Base-by-base conservation (phyloP, 2,329 filamentous ascomycete genomes). In the Trichoderma oligosporum region DNA sequence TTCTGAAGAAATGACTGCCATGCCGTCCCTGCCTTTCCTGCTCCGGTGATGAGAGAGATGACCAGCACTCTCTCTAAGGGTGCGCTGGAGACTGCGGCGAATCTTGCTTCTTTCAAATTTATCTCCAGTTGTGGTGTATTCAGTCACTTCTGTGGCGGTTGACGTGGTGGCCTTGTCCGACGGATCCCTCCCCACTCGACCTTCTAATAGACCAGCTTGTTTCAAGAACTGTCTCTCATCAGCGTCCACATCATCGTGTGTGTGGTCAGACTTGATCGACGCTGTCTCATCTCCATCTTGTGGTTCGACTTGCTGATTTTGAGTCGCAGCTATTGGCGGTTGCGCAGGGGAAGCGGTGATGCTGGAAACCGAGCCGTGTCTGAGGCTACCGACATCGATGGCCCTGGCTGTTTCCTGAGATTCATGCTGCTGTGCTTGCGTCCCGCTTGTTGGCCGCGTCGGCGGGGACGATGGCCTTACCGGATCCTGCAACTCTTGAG, bases 11-110 rank as follows among this genome's bases (percentile, higher is more conserved):
- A 61, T 65, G 3, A 56, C 49, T 9, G 52, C 59, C 2, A 64
- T 57, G 48, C n/a, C n/a, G n/a, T 95, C 91, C 67, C 86, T 89
- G 49, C 87, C 86, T 70, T 87, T 92, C 63, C 85, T 86, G 68
- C 88, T 86, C 29, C 89, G 84, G 64, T 89, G 86, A 65, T 82
- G 83, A 16, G 79, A 82, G 65, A 79, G 81, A 73, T 79, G 85
- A 59, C 77, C 87, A 65, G 78, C 88, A 74, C 87, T 82, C 65
- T 97, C 93, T 62, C 94, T 84, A 58, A 97, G 81, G 11, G 92
- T 96, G 57, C 91, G 88, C 65, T 97, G 93, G 12, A 97, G 76
- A 69, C 91, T 96, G 61, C 91, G 86, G 22, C 93, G 86, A 49
- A 92, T 85, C 68, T 87, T 91, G 57, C 79, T 85, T 61, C 78